A percentile compares a stretch with the other conserved stretches of the same genome.
These are phyloP conservation scores for Malassezia arunalokei DNA, from an alignment of 1,284 basidiomycete genomes.

Conservation along the genomic window DNA sequence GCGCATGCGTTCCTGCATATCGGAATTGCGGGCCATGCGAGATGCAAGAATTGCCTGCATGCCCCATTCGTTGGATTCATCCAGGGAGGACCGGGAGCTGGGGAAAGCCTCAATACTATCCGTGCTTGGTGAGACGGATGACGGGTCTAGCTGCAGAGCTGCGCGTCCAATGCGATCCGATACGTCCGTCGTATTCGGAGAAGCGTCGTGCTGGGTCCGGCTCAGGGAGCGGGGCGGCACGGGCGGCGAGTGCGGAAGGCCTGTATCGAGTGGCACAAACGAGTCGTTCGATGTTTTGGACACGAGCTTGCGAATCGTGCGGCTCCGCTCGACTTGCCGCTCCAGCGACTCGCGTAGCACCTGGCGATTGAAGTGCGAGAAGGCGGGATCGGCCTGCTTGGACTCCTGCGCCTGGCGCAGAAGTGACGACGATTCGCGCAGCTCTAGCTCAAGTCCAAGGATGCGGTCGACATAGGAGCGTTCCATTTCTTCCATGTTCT, in stretches of 20 bases:
- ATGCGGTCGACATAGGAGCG: slow-evolving; percentile 74
- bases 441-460: slow-evolving; percentile 75
- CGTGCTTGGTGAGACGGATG: neutral
- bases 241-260: neutral
- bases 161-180: slow-evolving; percentile 7
- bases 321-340: slow-evolving; percentile 44
- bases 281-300: slow-evolving; percentile 21
- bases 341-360: slow-evolving; percentile 53
- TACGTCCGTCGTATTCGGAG: neutral
- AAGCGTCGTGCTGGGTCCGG: neutral
- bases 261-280: slow-evolving; percentile 1
- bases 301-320: slow-evolving; percentile 45
- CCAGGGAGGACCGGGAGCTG: neutral
- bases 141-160: neutral
- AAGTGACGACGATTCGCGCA: slow-evolving; percentile 78
- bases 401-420: slow-evolving; percentile 58
- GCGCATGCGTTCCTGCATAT: slow-evolving; percentile 37
- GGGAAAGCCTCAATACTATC: neutral
- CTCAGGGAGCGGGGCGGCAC: neutral
- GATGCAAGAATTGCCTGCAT: slow-evolving; percentile 39
- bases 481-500: slow-evolving; percentile 67
- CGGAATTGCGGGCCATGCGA: slow-evolving; percentile 40
- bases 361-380: slow-evolving; percentile 34
- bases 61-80: slow-evolving; percentile 39
- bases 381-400: slow-evolving; percentile 23